Conservation (phyloP, 192 early-diverging fungal genomes). For the Rhizoclosmatium sp. region DNA sequence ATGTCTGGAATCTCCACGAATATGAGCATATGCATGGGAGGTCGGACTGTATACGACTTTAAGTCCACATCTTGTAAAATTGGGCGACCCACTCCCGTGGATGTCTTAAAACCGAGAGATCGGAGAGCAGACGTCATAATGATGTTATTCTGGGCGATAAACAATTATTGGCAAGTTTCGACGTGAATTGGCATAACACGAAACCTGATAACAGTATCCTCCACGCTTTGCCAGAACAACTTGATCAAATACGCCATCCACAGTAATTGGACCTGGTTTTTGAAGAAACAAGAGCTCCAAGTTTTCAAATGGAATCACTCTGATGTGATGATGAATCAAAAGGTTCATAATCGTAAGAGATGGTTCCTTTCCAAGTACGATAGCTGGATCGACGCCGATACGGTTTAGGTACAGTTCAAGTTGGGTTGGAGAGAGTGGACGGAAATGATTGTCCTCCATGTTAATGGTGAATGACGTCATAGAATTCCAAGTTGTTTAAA, state of each 20-base stretch:
- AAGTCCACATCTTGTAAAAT: background rate
- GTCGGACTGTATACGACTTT: background rate
- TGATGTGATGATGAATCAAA: background rate
- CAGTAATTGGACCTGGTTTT: background rate
- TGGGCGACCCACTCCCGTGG: background rate
- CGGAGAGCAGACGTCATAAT: conserved; percentile 2
- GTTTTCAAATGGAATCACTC: conserved; percentile 10
- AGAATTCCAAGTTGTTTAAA: no score
- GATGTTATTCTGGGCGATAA: background rate
- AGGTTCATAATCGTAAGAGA: background rate
- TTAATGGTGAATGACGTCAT: no score
- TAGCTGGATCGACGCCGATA: background rate
- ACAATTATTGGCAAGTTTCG: background rate
- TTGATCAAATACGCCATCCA: background rate
- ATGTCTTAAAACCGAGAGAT: background rate
- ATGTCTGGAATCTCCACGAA: background rate
- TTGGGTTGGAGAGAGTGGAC: background rate
- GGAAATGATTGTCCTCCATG: background rate
- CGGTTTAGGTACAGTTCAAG: background rate
- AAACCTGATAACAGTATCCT: conserved; percentile 20
- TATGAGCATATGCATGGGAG: conserved; percentile 1
- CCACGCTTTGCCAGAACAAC: background rate
- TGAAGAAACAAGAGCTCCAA: background rate
- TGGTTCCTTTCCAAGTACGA: background rate
- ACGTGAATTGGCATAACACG: background rate